Evolutionary conservation across 1,139 yeast genomes (phyloP).

Genomic region (Yamadazyma songkhlaensis): DNA sequence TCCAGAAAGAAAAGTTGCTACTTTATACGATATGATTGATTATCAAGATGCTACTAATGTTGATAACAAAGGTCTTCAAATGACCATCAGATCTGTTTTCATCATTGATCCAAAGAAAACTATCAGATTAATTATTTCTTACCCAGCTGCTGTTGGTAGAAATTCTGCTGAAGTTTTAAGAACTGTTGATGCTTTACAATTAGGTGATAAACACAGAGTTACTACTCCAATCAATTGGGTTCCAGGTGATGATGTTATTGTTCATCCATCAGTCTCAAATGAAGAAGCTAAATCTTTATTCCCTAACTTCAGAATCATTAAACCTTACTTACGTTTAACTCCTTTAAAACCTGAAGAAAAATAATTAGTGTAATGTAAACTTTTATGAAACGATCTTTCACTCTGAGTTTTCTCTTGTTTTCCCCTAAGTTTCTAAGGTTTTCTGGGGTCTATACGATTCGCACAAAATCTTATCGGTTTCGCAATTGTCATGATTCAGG

Average conservation of each 20-base stretch:
- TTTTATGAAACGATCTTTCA: not conserved
- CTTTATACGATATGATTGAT: slow-evolving; percentile 85
- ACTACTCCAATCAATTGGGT: slow-evolving; percentile 80
- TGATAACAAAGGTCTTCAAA: slow-evolving; percentile 65
- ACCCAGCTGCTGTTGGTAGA: slow-evolving; percentile 92
- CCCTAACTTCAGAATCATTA: slow-evolving; percentile 73
- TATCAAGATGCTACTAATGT: slow-evolving; percentile 84
- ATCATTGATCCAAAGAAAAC: slow-evolving; percentile 85
- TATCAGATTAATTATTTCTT: slow-evolving; percentile 75
- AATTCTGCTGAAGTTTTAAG: slow-evolving; percentile 85
- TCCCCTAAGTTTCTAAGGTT: too few relatives aligned
- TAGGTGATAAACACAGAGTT: slow-evolving; percentile 73
- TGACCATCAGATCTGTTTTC: slow-evolving; percentile 77
- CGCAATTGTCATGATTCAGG: too few relatives aligned
- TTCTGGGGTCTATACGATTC: too few relatives aligned
- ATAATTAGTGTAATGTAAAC: slow-evolving; percentile 1
- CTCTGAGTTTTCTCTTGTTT: too few relatives aligned
- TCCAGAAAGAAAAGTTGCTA: slow-evolving; percentile 74
- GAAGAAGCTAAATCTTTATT: slow-evolving; percentile 74
- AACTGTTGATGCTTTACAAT: slow-evolving; percentile 81
- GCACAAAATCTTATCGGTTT: too few relatives aligned
- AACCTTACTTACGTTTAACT: slow-evolving; percentile 63
- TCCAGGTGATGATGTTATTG: slow-evolving; percentile 82
- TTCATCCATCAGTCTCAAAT: slow-evolving; percentile 78
- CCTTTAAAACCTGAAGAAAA: slow-evolving; percentile 23